These are phyloP conservation scores for Abortiporus biennis DNA, from an alignment of 1,284 basidiomycete genomes.

Conservation along the genomic window DNA sequence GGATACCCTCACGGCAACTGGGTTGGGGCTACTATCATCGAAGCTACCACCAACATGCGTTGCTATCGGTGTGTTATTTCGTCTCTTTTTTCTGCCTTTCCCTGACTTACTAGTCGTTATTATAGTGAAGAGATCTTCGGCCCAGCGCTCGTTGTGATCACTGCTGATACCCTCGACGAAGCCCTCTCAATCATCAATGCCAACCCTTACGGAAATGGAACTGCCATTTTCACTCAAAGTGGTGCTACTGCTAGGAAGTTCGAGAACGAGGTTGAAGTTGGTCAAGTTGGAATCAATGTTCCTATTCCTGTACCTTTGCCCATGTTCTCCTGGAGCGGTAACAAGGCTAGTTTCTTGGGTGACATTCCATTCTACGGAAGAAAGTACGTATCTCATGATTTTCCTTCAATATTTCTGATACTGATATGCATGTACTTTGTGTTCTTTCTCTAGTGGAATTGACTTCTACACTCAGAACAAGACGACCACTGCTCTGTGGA, in stretches of 20 bases:
- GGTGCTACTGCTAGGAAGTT: conserved; percentile 96
- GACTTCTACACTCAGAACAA: conserved; percentile 92
- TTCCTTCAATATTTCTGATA: background rate
- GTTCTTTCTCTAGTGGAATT: conserved; percentile 49
- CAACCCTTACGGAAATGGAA: conserved; percentile 90
- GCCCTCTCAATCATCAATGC: conserved; percentile 87
- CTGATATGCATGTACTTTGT: conserved; percentile 6
- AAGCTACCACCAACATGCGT: conserved; percentile 78
- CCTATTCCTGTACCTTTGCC: conserved; percentile 87
- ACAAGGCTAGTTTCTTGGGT: conserved; percentile 86
- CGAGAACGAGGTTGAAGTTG: conserved; percentile 84
- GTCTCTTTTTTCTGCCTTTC: background rate
- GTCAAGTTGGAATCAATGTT: conserved; percentile 93
- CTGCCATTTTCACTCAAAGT: conserved; percentile 96
- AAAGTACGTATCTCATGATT: conserved; percentile 37
- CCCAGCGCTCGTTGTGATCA: conserved; percentile 79
- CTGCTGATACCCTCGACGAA: conserved; percentile 85
- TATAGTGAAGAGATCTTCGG: conserved; percentile 92
- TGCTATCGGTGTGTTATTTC: conserved; percentile 69
- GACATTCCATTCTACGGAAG: conserved; percentile 90
- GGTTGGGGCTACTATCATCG: conserved; percentile 89
- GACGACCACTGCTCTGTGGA: conserved; percentile 83
- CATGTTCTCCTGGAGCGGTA: conserved; percentile 93
- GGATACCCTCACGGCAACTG: conserved; percentile 92
- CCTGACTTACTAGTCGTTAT: conserved; percentile 5